Conservation (phyloP, 2,329 filamentous ascomycete genomes). For the Colletotrichum zoysiae region DNA sequence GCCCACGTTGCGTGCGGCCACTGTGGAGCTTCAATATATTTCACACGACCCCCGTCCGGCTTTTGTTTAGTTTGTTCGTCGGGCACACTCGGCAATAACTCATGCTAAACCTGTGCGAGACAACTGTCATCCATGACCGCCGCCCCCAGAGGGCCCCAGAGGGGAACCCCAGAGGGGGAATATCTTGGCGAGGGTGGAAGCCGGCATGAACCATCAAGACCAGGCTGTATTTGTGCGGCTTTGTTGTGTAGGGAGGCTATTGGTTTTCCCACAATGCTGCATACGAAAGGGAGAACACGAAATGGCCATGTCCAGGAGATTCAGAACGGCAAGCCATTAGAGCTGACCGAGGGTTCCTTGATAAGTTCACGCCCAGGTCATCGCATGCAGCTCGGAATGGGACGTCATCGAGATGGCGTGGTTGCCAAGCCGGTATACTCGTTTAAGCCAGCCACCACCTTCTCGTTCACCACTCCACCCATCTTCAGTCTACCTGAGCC, state of each 20-base stretch:
- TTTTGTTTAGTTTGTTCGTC: slow-evolving; percentile 7
- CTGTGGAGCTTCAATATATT: slow-evolving; percentile 48
- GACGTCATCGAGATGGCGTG: slow-evolving; percentile 28
- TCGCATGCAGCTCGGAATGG: slow-evolving; percentile 22
- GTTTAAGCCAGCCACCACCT: slow-evolving; percentile 7
- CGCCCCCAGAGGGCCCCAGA: no score
- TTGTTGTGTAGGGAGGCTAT: background rate
- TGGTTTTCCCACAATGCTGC: slow-evolving; percentile 9
- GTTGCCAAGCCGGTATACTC: slow-evolving; percentile 28
- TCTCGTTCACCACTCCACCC: background rate
- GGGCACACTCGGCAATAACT: slow-evolving; percentile 43
- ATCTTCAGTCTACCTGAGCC: slow-evolving; percentile 20
- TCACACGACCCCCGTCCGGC: background rate
- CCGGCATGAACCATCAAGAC: slow-evolving; percentile 22
- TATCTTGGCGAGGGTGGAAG: slow-evolving; percentile 14
- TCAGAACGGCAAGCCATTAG: background rate
- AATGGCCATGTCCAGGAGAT: background rate
- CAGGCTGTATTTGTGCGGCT: background rate
- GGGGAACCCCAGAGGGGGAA: slow-evolving; percentile 10
- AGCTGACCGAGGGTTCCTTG: background rate
- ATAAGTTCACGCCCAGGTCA: background rate
- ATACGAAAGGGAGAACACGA: background rate
- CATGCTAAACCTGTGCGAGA: slow-evolving; percentile 52
- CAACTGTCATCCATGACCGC: slow-evolving; percentile 50
- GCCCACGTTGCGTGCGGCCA: slow-evolving; percentile 51